Evolutionary conservation across 176 grass and related monocot species (phyloP), one percentile per base, ranked within the genome.

Genomic region (Paspalum notatum): DNA sequence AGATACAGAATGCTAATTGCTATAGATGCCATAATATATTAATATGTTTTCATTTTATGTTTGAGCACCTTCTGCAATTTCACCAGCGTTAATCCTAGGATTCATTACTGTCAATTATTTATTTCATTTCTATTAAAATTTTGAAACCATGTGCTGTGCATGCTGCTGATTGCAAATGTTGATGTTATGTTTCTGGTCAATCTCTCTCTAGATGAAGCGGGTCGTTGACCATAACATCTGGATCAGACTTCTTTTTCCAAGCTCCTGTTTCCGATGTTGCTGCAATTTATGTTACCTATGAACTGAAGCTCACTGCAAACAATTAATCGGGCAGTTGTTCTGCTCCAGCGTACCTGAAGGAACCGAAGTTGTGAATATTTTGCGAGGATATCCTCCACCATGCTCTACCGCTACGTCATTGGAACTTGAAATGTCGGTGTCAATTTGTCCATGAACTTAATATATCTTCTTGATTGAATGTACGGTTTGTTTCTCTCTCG

Each of bases 321-420:
- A 71, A 40, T 85, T 77, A 70, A 77, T 85, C 63, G 72, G 83
- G 87, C 61, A 69, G 66, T 82, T 66, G 25, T 72, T 77, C 72
- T 76, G 46, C 46, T 72, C 66, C 72, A 57, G 77, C 78, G 57
- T 6, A 77, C 73, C 43, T 58, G 66, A 89, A 82, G 66, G 65
- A 73, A 67, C 79, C 51, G 12, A 90, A 78, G 79, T 32, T 89
- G 78, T 89, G 83, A 89, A 85, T 85, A 89, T 54, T 68, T 76
- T 72, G 55, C 75, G 65, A 89, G 42, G 78, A 66, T 49, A 40
- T 77, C 77, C 58, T 59, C 67, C 66, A 66, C 62, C 80, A 62
- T 51, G 5, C 44, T 22, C 41, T 62, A 20, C 47, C 68, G 17
- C 49, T 67, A 58, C 75, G 20, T 67, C 51, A 41, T 32, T 67